Evolutionary conservation across 805 yeast species (phyloP), one percentile per base, ranked within the genome.

Genomic region (Phaffomyces opuntiae): DNA sequence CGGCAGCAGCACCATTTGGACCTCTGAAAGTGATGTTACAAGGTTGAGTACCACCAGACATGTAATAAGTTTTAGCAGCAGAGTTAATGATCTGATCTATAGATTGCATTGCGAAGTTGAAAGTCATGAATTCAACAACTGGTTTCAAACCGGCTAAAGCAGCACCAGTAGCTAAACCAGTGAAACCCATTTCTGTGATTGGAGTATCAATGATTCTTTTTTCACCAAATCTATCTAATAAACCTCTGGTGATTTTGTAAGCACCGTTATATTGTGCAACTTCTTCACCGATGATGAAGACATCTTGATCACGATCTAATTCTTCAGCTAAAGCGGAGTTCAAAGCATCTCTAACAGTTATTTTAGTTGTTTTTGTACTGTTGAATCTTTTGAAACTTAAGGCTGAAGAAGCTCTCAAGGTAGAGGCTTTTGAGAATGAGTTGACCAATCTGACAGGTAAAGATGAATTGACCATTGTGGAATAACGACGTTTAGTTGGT

Each of bases 241-340:
- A 77, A 33, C 99, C 99, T 65, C 95, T 83, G 53, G 98, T 85
- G 53, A 93, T 84, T 75, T 93, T 93, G 75, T 93, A 93, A 49
- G 99, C 99, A 74, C 99, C 99, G 66, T 93, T 90, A 73, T 93
- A 93, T 69, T 91, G 98, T 39, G 96, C 99, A 54, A 93, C 99
- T 71, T 93, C 99, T 74, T 93, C 99, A 69, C 99, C 99, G 79
- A 93, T 86, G 58, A 93, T 69, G 75, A 88, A 93, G 39, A 93
- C 98, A 56, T 79, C 83, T 55, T 88, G 93, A 66, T 93, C 97
- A 57, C 91, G 79, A 73, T 91, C 98, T 74, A 93, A 77, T 72
- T 93, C 99, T 73, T 93, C 99, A 48, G 96, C 96, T 69, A 93
- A 75, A 29, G 96, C 99, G 53, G 82, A 72, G 75, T 93, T 93